These are phyloP conservation scores for Ambrosia trifida DNA, from an alignment of 129 eudicot species.

Conservation along the genomic window DNA sequence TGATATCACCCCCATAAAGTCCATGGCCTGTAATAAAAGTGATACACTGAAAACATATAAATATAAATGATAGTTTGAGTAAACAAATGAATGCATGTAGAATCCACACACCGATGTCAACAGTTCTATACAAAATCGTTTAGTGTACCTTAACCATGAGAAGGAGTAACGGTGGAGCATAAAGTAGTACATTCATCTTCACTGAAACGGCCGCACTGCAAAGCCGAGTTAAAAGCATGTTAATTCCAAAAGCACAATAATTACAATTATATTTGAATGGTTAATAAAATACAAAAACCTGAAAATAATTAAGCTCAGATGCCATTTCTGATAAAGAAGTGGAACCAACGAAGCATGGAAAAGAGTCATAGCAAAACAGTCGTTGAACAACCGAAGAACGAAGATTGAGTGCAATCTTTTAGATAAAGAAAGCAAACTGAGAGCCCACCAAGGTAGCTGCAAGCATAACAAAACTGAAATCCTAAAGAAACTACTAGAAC, in stretches of 20 bases:
- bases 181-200: conserved; percentile 96
- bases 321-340: conserved; percentile 81
- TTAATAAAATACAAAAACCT: conserved; percentile 43
- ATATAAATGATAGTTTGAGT: conserved; percentile 29
- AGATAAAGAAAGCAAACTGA: conserved; percentile 74
- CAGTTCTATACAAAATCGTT: neutral
- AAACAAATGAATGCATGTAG: conserved; percentile 10
- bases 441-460: conserved; percentile 99
- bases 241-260: neutral
- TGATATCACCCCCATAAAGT: conserved; percentile 60
- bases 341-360: conserved; percentile 75
- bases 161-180: conserved; percentile 83
- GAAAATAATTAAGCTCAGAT: conserved; percentile 79
- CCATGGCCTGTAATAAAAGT: conserved; percentile 67
- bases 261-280: neutral
- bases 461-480: conserved; percentile 9
- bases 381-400: conserved; percentile 88
- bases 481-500: neutral
- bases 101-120: conserved; percentile 6
- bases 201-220: conserved; percentile 91
- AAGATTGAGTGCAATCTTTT: conserved; percentile 90
- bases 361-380: conserved; percentile 90
- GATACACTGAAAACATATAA: conserved; percentile 19
- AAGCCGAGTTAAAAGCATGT: conserved; percentile 14
- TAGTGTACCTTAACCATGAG: conserved; percentile 81